These are phyloP conservation scores for Penicillium fimorum DNA, from an alignment of 495 filamentous ascomycete genomes.

Conservation along the genomic window DNA sequence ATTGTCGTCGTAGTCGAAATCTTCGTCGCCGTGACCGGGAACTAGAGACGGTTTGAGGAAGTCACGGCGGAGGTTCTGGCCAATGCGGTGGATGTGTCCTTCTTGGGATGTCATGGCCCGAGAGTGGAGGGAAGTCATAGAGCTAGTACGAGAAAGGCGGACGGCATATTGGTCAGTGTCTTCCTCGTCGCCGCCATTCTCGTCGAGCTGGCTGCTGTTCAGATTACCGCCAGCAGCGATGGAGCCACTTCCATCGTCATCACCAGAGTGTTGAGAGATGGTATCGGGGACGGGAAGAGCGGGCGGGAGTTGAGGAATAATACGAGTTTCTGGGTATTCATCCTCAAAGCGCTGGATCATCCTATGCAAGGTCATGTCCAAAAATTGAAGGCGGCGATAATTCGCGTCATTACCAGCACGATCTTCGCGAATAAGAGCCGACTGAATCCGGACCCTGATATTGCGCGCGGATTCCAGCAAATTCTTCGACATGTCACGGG, in stretches of 20 bases:
- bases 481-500: constrained; percentile 90
- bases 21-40: constrained; percentile 31
- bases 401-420: constrained; percentile 63
- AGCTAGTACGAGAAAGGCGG: constrained; percentile 66
- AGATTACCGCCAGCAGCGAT: constrained; percentile 34
- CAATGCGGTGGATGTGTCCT: constrained; percentile 80
- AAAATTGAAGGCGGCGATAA: constrained; percentile 81
- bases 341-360: constrained; percentile 96
- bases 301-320: constrained; percentile 33
- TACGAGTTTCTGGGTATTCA: constrained; percentile 87
- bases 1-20: constrained; percentile 45
- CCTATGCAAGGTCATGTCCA: constrained; percentile 81
- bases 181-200: constrained; percentile 47
- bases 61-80: constrained; percentile 75
- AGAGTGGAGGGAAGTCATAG: constrained; percentile 75
- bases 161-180: constrained; percentile 47
- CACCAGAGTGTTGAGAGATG: constrained; percentile 42
- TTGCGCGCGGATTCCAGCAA: constrained; percentile 80
- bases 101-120: constrained; percentile 83
- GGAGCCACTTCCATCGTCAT: constrained; percentile 38
- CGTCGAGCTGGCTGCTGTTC: constrained; percentile 33
- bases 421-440: constrained; percentile 77
- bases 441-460: constrained; percentile 79
- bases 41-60: constrained; percentile 51
- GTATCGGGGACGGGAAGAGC: constrained; percentile 28